Percentiles rank a stretch among this genome's conserved stretches.
Evolutionary conservation across 2,329 filamentous ascomycete genomes (phyloP).

Genomic region (Penicillium sp.): DNA sequence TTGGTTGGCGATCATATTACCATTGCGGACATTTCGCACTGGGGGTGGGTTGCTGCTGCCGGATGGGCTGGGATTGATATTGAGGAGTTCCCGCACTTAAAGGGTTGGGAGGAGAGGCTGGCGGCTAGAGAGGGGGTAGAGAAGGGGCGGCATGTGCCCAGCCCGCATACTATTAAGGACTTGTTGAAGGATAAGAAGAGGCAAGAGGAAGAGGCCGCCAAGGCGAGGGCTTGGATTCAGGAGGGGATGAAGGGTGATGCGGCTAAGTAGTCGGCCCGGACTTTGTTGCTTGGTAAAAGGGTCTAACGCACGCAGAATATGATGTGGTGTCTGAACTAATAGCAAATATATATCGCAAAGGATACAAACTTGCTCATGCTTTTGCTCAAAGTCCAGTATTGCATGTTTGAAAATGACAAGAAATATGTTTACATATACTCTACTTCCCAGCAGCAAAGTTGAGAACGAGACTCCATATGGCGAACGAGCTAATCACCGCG

Average conservation of each 20-base stretch:
- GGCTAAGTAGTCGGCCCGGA: constrained; percentile 7
- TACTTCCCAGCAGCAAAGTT: too few relatives aligned
- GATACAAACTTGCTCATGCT: neutral
- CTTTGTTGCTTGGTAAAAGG: neutral
- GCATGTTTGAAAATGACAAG: neutral
- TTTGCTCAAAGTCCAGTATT: neutral
- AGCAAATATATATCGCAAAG: neutral
- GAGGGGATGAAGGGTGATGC: constrained; percentile 71
- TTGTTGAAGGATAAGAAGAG: constrained; percentile 61
- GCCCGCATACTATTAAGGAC: constrained; percentile 65
- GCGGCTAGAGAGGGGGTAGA: constrained; percentile 72
- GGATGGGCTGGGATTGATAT: constrained; percentile 70
- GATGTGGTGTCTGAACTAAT: neutral
- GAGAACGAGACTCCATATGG: neutral
- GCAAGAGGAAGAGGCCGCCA: constrained; percentile 62
- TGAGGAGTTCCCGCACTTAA: constrained; percentile 74
- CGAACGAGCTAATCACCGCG: neutral
- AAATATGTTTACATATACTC: neutral
- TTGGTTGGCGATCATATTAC: constrained; percentile 55
- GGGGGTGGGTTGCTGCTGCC: constrained; percentile 73
- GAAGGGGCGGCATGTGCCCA: constrained; percentile 75
- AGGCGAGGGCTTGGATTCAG: constrained; percentile 68
- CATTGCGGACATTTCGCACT: constrained; percentile 76
- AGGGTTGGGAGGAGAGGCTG: constrained; percentile 77
- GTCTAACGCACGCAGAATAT: neutral